phyloP scores from a whole-genome alignment of 345 rosid species.

The Euphorbia pulcherrima region DNA sequence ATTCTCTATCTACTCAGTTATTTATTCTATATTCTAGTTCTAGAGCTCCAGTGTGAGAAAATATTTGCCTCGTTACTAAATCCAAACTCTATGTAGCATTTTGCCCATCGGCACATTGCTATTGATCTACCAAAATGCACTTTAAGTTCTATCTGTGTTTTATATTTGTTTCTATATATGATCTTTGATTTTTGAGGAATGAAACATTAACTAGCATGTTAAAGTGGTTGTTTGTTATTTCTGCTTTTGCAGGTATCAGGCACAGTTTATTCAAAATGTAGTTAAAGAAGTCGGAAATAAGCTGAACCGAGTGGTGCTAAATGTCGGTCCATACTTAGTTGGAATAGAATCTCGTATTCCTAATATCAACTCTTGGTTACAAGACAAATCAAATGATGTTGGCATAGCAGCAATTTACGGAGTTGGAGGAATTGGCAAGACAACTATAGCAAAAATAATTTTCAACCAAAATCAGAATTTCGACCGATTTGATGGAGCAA shows the following conservation, averaged over 20 bases:
- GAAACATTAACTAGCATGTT: background rate
- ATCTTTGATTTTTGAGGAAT: too few relatives aligned
- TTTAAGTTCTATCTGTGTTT: too few relatives aligned
- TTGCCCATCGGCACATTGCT: too few relatives aligned
- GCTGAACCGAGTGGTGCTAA: conserved; percentile 9
- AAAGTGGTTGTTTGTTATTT: background rate
- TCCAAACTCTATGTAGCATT: too few relatives aligned
- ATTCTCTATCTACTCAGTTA: too few relatives aligned
- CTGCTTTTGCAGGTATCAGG: conserved; percentile 4
- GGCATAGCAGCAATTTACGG: conserved; percentile 22
- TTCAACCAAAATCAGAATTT: conserved; percentile 27
- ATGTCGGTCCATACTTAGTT: conserved; percentile 21
- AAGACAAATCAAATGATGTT: conserved; percentile 20
- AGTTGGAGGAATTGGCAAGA: conserved; percentile 27
- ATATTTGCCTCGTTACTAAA: too few relatives aligned
- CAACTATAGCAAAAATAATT: conserved; percentile 16
- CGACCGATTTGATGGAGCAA: conserved; percentile 19
- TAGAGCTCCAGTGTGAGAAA: background rate
- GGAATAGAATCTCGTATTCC: conserved; percentile 16
- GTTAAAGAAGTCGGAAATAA: conserved; percentile 17
- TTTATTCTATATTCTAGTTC: too few relatives aligned
- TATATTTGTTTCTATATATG: too few relatives aligned
- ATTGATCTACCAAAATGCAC: too few relatives aligned
- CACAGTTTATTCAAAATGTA: conserved; percentile 14
- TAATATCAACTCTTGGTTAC: conserved; percentile 22